Evolutionary conservation across 1,284 basidiomycete species (phyloP), one percentile per base, ranked within the genome.

Genomic region (Apiotrichum sp.): DNA sequence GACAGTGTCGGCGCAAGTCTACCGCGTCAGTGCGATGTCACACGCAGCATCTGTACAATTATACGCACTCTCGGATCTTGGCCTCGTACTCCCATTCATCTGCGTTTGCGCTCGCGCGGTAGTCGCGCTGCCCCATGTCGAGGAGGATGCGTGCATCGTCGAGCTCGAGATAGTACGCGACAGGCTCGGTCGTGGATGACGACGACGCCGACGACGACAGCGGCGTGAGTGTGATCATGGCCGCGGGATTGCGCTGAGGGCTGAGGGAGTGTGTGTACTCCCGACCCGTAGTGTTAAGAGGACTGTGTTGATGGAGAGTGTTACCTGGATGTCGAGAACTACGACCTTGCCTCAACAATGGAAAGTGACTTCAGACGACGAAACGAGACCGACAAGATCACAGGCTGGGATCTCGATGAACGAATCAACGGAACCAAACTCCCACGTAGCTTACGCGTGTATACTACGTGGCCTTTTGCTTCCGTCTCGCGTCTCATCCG

Each of bases 71-170:
- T 66, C 71, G 59, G 10, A 78, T 66, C 64, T 70, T 71, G 45
- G 72, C 69, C 57, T 78, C 74, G 54, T 78, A 78, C 40, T 71
- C 68, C 68, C 74, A 74, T 41, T 62, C 59, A 33, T 54, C 57
- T 40, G 65, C 65, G 38, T 61, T 35, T n/a, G 63, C 32, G 45
- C 67, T 69, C 7, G 61, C 64, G 40, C 73, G 61, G 50, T 72
- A 74, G 57, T 78, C 75, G 43, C 68, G 58, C 59, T 73, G 73
- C 9, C 95, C 95, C 74, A 95, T 92, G 78, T 98, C 96, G 55
- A 99, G 82, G 36, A 98, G 82, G 66, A 98, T 91, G 52, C 86
- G 83, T 31, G 96, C 87, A 76, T 95, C 90, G 79, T 98, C 96
- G 56, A 98, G 85, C 72, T 98, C 88, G 29, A 98, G 82, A 42